Conservation (phyloP, 768 basidiomycete species). For the Boletus rex-veris region DNA sequence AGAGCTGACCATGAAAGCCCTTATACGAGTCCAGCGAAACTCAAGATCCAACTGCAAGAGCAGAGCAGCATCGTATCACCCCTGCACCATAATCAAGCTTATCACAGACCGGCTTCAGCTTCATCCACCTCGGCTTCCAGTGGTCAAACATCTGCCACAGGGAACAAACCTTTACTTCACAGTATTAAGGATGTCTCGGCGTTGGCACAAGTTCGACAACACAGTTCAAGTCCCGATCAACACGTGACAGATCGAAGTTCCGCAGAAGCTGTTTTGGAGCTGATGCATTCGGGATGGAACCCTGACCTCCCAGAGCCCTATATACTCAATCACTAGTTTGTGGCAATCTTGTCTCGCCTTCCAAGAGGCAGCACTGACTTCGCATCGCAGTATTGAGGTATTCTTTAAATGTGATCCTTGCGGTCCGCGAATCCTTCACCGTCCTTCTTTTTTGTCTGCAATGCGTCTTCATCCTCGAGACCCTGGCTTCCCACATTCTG, state of each 20-base stretch:
- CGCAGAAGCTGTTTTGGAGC: slow-evolving; percentile 56
- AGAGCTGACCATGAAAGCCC: slow-evolving; percentile 1
- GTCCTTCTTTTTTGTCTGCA: slow-evolving; percentile 73
- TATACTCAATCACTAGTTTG: slow-evolving; percentile 73
- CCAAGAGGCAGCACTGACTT: slow-evolving; percentile 11
- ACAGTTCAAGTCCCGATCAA: slow-evolving; percentile 52
- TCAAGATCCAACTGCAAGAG: slow-evolving; percentile 62
- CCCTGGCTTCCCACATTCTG: slow-evolving; percentile 82
- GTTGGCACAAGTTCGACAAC: slow-evolving; percentile 32
- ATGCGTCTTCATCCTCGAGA: slow-evolving; percentile 79
- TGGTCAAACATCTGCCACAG: slow-evolving; percentile 7
- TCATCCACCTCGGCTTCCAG: slow-evolving; percentile 22
- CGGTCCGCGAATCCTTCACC: slow-evolving; percentile 79
- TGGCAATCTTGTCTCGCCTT: slow-evolving; percentile 15
- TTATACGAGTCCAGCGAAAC: slow-evolving; percentile 43
- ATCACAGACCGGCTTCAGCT: slow-evolving; percentile 19
- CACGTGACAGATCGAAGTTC: slow-evolving; percentile 36
- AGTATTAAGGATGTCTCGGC: slow-evolving; percentile 1
- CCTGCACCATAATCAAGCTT: slow-evolving; percentile 14
- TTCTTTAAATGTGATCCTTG: slow-evolving; percentile 91
- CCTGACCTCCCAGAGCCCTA: slow-evolving; percentile 77
- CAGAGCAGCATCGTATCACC: slow-evolving; percentile 37
- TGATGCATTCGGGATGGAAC: slow-evolving; percentile 80
- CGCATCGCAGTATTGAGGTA: slow-evolving; percentile 60
- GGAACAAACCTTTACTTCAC: slow-evolving; percentile 4